Evolutionary conservation across 257 asterid species (phyloP).

Genomic region (Nicotiana otophora): DNA sequence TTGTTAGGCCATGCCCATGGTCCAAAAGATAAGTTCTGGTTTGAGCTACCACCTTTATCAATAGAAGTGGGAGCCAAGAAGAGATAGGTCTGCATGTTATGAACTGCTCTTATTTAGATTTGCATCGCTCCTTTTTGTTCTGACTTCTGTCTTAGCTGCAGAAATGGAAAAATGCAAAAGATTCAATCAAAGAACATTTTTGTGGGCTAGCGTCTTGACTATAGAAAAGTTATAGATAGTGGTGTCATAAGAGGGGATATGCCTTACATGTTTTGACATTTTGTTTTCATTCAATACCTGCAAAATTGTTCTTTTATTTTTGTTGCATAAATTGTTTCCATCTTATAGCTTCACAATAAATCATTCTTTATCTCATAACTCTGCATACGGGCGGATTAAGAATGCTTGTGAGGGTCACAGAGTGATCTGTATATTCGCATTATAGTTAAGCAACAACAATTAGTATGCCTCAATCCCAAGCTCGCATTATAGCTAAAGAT

Average conservation of each 20-base stretch:
- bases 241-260: not conserved
- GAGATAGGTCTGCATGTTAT: slow-evolving; percentile 8
- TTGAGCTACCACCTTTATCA: not conserved
- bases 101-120: not conserved
- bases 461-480: too few species aligned
- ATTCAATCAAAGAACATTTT: not conserved
- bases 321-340: not conserved
- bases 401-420: not conserved
- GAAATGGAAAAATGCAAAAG: not conserved
- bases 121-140: not conserved
- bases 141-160: not conserved
- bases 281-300: not conserved
- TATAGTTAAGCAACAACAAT: too few species aligned
- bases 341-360: not conserved
- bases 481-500: too few species aligned
- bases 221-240: not conserved
- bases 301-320: not conserved
- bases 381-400: not conserved
- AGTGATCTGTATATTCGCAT: not conserved
- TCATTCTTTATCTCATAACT: not conserved
- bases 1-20: not conserved
- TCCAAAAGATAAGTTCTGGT: not conserved
- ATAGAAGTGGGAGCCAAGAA: slow-evolving; percentile 4
- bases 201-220: not conserved
- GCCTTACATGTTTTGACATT: not conserved